Evolutionary conservation across 352 stramenopile genomes (phyloP).

Genomic region (Phytopythium kandeliae): DNA sequence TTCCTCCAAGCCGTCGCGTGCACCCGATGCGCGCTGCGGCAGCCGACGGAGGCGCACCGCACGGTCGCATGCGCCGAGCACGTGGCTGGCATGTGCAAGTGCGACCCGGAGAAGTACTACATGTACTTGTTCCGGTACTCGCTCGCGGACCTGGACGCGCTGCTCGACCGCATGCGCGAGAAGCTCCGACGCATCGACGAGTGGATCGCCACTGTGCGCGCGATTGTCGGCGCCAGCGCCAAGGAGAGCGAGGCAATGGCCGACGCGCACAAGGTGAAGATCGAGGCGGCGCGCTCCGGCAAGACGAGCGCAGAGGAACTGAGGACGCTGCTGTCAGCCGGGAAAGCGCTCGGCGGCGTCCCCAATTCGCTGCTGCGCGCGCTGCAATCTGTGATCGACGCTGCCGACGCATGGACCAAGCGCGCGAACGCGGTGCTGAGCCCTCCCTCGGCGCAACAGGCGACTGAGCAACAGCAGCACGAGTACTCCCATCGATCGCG

Average conservation of each 20-base stretch:
- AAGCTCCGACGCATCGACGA: slow-evolving; percentile 30
- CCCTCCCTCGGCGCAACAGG: neutral
- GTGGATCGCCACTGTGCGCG: slow-evolving; percentile 34
- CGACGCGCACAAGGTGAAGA: slow-evolving; percentile 7
- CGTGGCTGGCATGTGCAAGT: slow-evolving; percentile 77
- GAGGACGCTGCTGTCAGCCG: slow-evolving; percentile 24
- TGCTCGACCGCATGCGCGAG: slow-evolving; percentile 24
- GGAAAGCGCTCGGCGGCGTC: slow-evolving; percentile 3
- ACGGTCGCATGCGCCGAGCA: slow-evolving; percentile 74
- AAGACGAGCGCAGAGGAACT: slow-evolving; percentile 8
- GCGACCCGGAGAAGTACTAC: slow-evolving; percentile 41
- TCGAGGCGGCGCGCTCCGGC: slow-evolving; percentile 3
- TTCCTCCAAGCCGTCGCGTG: slow-evolving; percentile 82
- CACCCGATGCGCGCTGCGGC: slow-evolving; percentile 41
- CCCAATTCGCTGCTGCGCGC: neutral
- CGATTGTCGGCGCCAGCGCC: slow-evolving; percentile 10
- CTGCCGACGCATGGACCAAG: neutral
- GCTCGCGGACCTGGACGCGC: slow-evolving; percentile 22
- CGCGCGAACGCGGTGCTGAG: neutral
- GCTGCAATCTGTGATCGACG: neutral
- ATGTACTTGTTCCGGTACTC: slow-evolving; percentile 60
- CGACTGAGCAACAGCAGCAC: neutral
- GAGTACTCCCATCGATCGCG: neutral
- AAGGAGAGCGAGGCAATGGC: neutral
- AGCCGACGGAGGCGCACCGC: slow-evolving; percentile 22